Conservation (phyloP, 2,329 filamentous ascomycete species). For the Monosporascus sp. region DNA sequence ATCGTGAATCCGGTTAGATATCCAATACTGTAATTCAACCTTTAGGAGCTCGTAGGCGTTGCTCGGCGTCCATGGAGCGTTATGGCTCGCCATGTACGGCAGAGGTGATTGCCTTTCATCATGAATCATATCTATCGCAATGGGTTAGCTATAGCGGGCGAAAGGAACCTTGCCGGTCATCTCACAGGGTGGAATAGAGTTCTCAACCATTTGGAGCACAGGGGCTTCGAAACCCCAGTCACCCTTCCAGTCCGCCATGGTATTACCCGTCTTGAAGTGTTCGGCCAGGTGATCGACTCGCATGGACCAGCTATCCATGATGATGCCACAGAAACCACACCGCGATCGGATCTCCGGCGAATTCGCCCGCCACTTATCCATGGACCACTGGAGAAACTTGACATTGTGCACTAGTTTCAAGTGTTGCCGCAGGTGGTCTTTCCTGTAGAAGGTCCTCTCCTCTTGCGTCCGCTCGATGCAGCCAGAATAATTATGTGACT, state of each 20-base stretch:
- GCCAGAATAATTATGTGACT: constrained; percentile 54
- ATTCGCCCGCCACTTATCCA: constrained; percentile 56
- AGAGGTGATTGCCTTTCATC: constrained; percentile 53
- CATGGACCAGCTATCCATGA: constrained; percentile 57
- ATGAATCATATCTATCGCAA: constrained; percentile 54
- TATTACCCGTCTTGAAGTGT: constrained; percentile 61
- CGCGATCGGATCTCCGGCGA: constrained; percentile 58
- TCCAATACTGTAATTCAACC: constrained; percentile 50
- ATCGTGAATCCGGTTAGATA: constrained; percentile 38
- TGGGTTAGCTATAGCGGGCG: constrained; percentile 32
- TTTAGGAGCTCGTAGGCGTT: constrained; percentile 60
- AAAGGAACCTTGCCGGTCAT: constrained; percentile 26
- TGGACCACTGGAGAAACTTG: constrained; percentile 60
- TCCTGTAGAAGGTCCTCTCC: constrained; percentile 62
- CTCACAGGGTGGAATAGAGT: constrained; percentile 62
- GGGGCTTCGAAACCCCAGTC: constrained; percentile 62
- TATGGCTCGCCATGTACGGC: constrained; percentile 45
- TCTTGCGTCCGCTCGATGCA: constrained; percentile 61
- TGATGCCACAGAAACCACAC: constrained; percentile 60
- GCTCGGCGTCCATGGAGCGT: constrained; percentile 40
- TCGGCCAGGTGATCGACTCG: constrained; percentile 61
- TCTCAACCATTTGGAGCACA: constrained; percentile 59
- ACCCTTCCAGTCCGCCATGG: constrained; percentile 66
- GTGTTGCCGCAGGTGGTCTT: constrained; percentile 63
- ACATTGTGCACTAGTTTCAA: constrained; percentile 56